Percentiles rank a stretch among this genome's conserved stretches.
phyloP scores from a whole-genome alignment of 2,329 filamentous ascomycete genomes.

The Lizonia empirigonia region DNA sequence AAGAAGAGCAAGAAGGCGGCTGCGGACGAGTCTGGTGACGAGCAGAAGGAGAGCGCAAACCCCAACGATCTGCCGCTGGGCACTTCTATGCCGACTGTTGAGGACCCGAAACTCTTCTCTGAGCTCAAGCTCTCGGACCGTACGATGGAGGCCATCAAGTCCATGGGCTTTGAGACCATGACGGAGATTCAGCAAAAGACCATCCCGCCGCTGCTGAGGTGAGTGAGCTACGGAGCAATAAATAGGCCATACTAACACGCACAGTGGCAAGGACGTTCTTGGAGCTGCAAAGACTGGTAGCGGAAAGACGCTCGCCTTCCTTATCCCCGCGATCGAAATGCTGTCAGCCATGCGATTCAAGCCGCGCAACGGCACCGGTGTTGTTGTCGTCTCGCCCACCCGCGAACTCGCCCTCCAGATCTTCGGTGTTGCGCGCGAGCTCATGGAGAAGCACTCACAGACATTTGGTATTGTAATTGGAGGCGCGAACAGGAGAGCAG shows the following conservation, averaged over 20 bases:
- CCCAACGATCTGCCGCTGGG: slow-evolving; percentile 60
- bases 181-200: slow-evolving; percentile 89
- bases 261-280: slow-evolving; percentile 79
- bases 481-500: slow-evolving; percentile 86
- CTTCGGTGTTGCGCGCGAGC: slow-evolving; percentile 89
- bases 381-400: slow-evolving; percentile 90
- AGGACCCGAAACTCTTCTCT: slow-evolving; percentile 72
- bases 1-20: slow-evolving; percentile 35
- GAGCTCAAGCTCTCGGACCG: slow-evolving; percentile 86
- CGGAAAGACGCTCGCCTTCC: slow-evolving; percentile 92
- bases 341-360: slow-evolving; percentile 89
- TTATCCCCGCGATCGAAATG: slow-evolving; percentile 95
- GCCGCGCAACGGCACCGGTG: slow-evolving; percentile 82
- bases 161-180: slow-evolving; percentile 95
- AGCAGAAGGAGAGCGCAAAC: slow-evolving; percentile 30
- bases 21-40: slow-evolving; percentile 37
- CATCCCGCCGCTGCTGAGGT: slow-evolving; percentile 83
- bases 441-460: slow-evolving; percentile 92
- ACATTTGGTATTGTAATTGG: slow-evolving; percentile 97
- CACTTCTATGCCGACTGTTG: slow-evolving; percentile 64
- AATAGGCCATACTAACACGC: not conserved
- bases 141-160: slow-evolving; percentile 84
- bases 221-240: not conserved
- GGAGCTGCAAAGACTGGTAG: slow-evolving; percentile 96
- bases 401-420: slow-evolving; percentile 94